These are phyloP conservation scores for Talaromyces marneffei DNA, from an alignment of 2,329 filamentous ascomycete species.

Conservation along the genomic window DNA sequence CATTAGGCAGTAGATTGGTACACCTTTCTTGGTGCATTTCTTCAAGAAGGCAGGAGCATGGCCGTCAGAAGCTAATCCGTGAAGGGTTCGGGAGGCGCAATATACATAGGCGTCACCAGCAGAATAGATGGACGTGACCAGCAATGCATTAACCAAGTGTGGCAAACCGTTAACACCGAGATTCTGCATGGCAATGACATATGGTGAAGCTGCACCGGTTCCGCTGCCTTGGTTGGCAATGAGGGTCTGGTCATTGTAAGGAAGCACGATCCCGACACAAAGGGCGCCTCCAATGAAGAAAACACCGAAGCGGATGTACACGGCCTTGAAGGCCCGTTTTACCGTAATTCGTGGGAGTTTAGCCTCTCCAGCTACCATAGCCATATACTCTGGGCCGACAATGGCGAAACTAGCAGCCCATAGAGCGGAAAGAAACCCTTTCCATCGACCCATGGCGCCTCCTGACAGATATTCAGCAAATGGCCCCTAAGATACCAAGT, in stretches of 20 bases:
- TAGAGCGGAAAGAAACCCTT: slow-evolving; percentile 59
- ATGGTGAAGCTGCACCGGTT: slow-evolving; percentile 60
- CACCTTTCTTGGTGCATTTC: slow-evolving; percentile 11
- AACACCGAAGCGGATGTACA: slow-evolving; percentile 67
- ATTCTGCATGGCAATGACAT: slow-evolving; percentile 62
- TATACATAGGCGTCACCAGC: slow-evolving; percentile 65
- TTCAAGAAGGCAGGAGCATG: slow-evolving; percentile 49
- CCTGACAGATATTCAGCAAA: slow-evolving; percentile 59
- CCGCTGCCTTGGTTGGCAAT: slow-evolving; percentile 51
- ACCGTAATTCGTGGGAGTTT: slow-evolving; percentile 63
- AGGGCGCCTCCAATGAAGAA: slow-evolving; percentile 71
- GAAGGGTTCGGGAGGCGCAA: slow-evolving; percentile 62
- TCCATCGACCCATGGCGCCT: slow-evolving; percentile 54
- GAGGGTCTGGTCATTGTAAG: slow-evolving; percentile 58
- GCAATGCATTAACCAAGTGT: slow-evolving; percentile 67
- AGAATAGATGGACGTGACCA: slow-evolving; percentile 62
- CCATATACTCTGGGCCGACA: slow-evolving; percentile 59
- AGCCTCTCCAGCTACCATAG: slow-evolving; percentile 50
- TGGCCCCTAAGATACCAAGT: slow-evolving; percentile 43
- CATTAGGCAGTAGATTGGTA: slow-evolving; percentile 8
- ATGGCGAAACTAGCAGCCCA: slow-evolving; percentile 63
- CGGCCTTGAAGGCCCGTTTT: slow-evolving; percentile 67
- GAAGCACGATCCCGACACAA: slow-evolving; percentile 62
- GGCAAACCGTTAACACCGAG: slow-evolving; percentile 59
- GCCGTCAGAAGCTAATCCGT: slow-evolving; percentile 62